phyloP scores from a whole-genome alignment of 2,329 filamentous ascomycete species.

The Epichloe typhina region DNA sequence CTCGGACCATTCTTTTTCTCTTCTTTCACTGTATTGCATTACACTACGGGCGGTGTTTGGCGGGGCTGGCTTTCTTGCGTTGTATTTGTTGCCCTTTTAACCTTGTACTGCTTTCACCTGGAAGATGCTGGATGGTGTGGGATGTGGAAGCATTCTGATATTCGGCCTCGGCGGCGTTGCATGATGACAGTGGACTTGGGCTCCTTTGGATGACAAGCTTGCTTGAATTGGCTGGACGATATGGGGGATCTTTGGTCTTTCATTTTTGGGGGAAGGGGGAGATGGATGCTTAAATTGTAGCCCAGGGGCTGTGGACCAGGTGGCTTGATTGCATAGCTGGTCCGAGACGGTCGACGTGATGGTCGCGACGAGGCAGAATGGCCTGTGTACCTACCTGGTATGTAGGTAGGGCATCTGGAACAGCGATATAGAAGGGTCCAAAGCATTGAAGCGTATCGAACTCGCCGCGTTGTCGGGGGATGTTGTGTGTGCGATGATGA shows the following conservation, averaged over 20 bases:
- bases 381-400: no score
- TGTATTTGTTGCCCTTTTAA: not conserved
- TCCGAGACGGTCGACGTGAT: no score
- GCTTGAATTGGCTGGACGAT: not conserved
- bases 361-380: no score
- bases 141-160: not conserved
- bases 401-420: no score
- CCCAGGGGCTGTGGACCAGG: not conserved
- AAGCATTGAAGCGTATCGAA: no score
- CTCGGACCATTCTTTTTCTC: not conserved
- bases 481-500: no score
- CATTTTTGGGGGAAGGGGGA: no score
- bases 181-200: not conserved
- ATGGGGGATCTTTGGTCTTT: no score
- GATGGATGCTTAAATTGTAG: not conserved
- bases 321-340: no score
- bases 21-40: conserved; percentile 1
- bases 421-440: no score
- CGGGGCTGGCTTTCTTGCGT: conserved; percentile 3
- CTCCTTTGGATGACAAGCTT: not conserved
- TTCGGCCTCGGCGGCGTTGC: not conserved
- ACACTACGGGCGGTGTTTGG: conserved; percentile 1
- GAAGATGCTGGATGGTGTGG: not conserved
- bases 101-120: not conserved
- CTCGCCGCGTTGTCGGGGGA: no score